Base-by-base conservation (phyloP, 805 yeast genomes). In the Yarrowia hollandica region DNA sequence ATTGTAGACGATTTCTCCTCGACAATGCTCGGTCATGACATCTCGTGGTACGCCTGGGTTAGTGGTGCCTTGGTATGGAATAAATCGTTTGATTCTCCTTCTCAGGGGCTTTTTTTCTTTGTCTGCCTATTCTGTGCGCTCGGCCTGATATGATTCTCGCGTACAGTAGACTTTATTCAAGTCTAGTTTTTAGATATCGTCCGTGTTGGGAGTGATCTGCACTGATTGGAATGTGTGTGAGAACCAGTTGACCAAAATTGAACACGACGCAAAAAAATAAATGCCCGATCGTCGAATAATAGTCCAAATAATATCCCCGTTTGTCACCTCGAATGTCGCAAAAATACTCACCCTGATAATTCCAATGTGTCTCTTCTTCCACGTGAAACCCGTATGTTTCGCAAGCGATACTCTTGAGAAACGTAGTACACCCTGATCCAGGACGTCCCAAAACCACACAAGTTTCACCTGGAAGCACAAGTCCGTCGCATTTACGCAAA, bases 371-470 rank as follows among this genome's bases (percentile, higher is more conserved):
- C 28, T 76, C 77, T 37, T 69, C 60, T 34, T 75, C 81, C 28
- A 84, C 65, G 28, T 77, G 68, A 68, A 81, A 82, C 62, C 88
- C 88, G 66, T 81, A 79, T 6, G 86, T 81, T 58, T 82, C 80
- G 15, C 57, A 57, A 7, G 61, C 61, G 22, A 56, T 57, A 19
- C 41, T 57, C 41, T 84, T 84, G 65, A 85, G 73, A 52, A 84
- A 72, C 0, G 90, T 84, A 2, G 88, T 79, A 69, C 90, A 85
- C 63, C 90, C 90, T n/a, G 89, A 82, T 66, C 90, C 90, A 1
- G 90, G 90, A 71, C 87, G 78, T 55, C 90, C 90, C 60, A 85
- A 72, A 14, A 85, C 90, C 52, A 85, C 86, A 7, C 86, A 79
- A 46, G 85, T 73, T 62, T 83, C 84, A 50, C 90, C 89, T 3